Base-by-base conservation (phyloP, 495 filamentous ascomycete genomes). In the Mytilinidion resinicola region DNA sequence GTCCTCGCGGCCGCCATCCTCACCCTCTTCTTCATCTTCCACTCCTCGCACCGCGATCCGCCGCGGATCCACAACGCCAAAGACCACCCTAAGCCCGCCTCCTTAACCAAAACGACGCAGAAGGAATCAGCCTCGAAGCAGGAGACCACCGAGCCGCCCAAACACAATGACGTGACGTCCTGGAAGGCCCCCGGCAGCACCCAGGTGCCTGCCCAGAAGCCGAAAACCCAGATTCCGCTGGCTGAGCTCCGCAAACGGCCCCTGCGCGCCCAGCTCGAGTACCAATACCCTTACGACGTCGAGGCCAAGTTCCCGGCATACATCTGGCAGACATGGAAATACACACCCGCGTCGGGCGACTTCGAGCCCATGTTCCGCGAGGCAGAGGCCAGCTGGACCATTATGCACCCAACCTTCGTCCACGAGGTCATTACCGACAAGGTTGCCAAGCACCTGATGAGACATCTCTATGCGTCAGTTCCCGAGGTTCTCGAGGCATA, bases 271-370 rank as follows among this genome's bases (percentile, higher is more conserved):
- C 90, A 91, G 66, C 79, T 98, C 51, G 87, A 83, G 38, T 96
- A 95, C 76, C 87, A 95, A 65, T 98, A 92, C 69, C 90, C 91
- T 11, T 98, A 97, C 75, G 85, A 95, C 63, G 80, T 91, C 47
- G 84, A 89, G 61, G 70, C 76, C 56, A 91, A 89, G 70, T 98
- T 98, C 72, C 93, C 93, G 0, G 91, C 90, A 30, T 98, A 95
- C 73, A 95, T 98, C 59, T 98, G 93, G 93, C 93, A 98, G 76
- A 98, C 93, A 39, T 98, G 93, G 93, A 96, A 95, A 73, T 88
- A 86, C 69, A 87, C 84, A 1, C 93, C 95, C 0, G 80, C 85
- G 1, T 87, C 87, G n/a, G 77, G 82, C 53, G 82, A 89, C 58
- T 98, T 98, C 67, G 72, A 69, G 4, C 82, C 88, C 59, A 73